phyloP scores from a whole-genome alignment of 2,329 filamentous ascomycete genomes.

The Xylaria sp. region DNA sequence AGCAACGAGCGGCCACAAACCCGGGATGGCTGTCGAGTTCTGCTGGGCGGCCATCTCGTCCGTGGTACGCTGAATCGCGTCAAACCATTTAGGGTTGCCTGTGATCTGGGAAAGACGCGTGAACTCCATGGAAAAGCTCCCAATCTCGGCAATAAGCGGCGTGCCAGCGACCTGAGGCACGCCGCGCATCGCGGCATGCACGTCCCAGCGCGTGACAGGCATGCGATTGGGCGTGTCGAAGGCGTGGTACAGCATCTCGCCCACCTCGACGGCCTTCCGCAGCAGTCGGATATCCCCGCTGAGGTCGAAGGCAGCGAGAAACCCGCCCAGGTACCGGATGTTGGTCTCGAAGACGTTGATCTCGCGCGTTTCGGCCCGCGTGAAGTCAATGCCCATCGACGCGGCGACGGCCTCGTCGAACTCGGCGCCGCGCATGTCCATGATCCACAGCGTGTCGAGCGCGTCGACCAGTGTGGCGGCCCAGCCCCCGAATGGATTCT shows the following conservation, averaged over 20 bases:
- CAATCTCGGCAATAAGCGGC: not conserved
- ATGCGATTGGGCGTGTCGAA: not conserved
- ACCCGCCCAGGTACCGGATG: not conserved
- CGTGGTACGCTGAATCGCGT: not conserved
- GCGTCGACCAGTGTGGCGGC: not conserved
- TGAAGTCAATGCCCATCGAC: not conserved
- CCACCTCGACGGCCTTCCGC: not conserved
- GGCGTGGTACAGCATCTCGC: not conserved
- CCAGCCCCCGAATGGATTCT: not conserved
- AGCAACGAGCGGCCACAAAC: not conserved
- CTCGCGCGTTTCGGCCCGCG: not conserved
- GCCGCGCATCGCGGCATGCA: not conserved
- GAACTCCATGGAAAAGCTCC: not conserved
- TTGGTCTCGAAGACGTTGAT: not conserved
- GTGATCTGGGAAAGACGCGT: not conserved
- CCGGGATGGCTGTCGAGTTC: not conserved
- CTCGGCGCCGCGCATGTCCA: not conserved
- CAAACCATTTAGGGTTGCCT: not conserved
- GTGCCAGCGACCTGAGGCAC: not conserved
- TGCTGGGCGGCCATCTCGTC: not conserved
- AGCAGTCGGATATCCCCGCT: not conserved
- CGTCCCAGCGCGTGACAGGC: not conserved
- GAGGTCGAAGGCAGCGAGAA: not conserved
- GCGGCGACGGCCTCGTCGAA: not conserved
- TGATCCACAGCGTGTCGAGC: not conserved